Base-by-base conservation (phyloP, 306 rosid species). In the Parietaria judaica region DNA sequence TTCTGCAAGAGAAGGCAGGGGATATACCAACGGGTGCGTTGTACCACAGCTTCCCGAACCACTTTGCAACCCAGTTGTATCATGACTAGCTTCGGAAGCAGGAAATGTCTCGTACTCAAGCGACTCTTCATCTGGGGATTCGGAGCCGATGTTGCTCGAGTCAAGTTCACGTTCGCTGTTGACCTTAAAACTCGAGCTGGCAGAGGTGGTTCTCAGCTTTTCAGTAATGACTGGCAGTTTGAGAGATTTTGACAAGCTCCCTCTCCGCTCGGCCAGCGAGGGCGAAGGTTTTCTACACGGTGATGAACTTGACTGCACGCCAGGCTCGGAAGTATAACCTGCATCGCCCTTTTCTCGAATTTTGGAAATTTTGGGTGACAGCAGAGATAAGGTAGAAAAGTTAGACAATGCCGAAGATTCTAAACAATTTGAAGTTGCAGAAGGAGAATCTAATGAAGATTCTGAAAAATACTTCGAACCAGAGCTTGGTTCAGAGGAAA, bases 211-310 rank as follows among this genome's bases (percentile, higher is more conserved):
- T 78, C 71, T 64, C 45, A 68, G 57, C 51, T 81, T 81, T 58
- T 83, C 84, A 62, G 75, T 70, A 79, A 69, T 66, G 15, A 72
- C 66, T 6, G 99, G 94, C 76, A 92, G 76, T 67, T 83, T 86
- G 48, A 92, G 83, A 79, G 84, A 77, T 65, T 86, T 87, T 7
- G 94, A 78, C 68, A 85, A 63, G 66, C 81, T 86, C 53, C 96
- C 96, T 76, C 96, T 81, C 60, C 96, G 94, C 75, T 88, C 87
- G 36, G 94, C 96, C 67, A 92, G 92, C 58, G 96, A 88, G 60
- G 85, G 75, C 39, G 94, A 75, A 58, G 79, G 68, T 68, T 82
- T 88, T 76, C 84, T 86, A 60, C 76, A 79, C 46, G 79, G 66
- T 51, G 56, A 68, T 58, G 81, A 69, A 62, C 74, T 70, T 62